phyloP scores from a whole-genome alignment of 1,139 yeast genomes.

The Yamadazyma friedrichii region DNA sequence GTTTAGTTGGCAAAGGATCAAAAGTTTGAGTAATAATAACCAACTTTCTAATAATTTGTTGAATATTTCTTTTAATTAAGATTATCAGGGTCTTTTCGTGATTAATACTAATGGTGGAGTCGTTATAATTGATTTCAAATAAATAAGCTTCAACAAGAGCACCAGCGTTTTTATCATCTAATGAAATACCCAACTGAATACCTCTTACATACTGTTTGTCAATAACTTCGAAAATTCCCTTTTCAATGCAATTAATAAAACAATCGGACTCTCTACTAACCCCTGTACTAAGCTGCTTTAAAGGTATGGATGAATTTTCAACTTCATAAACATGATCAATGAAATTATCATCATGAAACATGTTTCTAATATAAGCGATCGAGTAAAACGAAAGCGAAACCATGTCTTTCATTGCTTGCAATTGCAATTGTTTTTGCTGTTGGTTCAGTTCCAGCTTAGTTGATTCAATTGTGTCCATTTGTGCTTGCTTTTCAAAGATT shows the following conservation, averaged over 20 bases:
- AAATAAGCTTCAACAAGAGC: conserved; percentile 48
- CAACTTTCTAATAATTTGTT: conserved; percentile 46
- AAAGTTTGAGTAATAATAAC: conserved; percentile 53
- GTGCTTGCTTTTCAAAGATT: too few species aligned
- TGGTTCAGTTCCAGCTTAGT: too few species aligned
- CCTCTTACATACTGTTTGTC: conserved; percentile 39
- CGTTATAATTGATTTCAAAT: conserved; percentile 42
- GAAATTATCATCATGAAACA: conserved; percentile 5
- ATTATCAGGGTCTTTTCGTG: neutral
- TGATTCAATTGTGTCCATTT: too few species aligned
- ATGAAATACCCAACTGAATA: conserved; percentile 43
- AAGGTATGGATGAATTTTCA: neutral
- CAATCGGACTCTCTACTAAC: neutral
- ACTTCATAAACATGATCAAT: neutral
- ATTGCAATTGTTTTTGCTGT: neutral
- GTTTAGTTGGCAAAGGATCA: conserved; percentile 44
- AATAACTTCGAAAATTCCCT: conserved; percentile 46
- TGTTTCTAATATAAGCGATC: conserved; percentile 10
- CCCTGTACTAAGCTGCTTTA: conserved; percentile 3
- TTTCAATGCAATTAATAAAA: conserved; percentile 39
- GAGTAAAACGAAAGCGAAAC: conserved; percentile 4
- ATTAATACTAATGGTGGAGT: neutral
- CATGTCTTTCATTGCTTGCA: conserved; percentile 4
- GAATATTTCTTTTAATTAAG: conserved; percentile 20
- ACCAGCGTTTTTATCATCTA: conserved; percentile 35